A percentile compares a stretch with the other conserved stretches of the same genome.
These are phyloP conservation scores for Yarrowia sp. DNA, from an alignment of 805 yeast genomes.

Conservation along the genomic window DNA sequence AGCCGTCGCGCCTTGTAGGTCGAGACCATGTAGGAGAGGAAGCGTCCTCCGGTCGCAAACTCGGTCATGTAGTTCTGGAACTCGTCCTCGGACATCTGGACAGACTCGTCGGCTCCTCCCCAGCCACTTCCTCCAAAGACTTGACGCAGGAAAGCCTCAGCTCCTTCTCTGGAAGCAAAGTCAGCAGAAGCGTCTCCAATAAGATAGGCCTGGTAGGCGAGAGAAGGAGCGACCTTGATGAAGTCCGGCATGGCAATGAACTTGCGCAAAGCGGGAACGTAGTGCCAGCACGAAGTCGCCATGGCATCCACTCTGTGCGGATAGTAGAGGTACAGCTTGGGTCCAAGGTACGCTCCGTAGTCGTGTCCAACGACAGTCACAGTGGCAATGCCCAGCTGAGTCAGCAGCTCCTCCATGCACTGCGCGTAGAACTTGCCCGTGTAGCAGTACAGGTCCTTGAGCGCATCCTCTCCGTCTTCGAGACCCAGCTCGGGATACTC, in stretches of 20 bases:
- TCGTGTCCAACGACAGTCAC: constrained; percentile 23
- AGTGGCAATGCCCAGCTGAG: neutral
- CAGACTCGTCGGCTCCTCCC: neutral
- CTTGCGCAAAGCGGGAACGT: neutral
- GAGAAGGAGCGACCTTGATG: neutral
- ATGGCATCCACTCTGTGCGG: constrained; percentile 21
- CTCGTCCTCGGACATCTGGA: constrained; percentile 14
- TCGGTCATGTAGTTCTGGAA: constrained; percentile 22
- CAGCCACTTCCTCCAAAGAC: neutral
- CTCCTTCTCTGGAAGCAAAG: neutral
- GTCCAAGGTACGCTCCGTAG: constrained; percentile 19
- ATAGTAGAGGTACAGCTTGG: constrained; percentile 6
- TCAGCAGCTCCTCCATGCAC: constrained; percentile 19
- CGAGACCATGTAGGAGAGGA: neutral
- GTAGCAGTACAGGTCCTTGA: constrained; percentile 16
- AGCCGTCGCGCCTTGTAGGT: constrained; percentile 23
- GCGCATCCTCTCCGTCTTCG: neutral
- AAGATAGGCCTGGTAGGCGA: constrained; percentile 7
- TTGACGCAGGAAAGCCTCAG: neutral
- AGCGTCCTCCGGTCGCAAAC: constrained; percentile 21
- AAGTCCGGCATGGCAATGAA: constrained; percentile 6
- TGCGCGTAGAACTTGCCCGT: constrained; percentile 13
- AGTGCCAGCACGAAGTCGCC: constrained; percentile 18
- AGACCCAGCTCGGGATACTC: constrained; percentile 24
- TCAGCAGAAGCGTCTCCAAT: constrained; percentile 4